phyloP scores from a whole-genome alignment of 1,139 yeast species.

The Trichomonascaceae sp. region DNA sequence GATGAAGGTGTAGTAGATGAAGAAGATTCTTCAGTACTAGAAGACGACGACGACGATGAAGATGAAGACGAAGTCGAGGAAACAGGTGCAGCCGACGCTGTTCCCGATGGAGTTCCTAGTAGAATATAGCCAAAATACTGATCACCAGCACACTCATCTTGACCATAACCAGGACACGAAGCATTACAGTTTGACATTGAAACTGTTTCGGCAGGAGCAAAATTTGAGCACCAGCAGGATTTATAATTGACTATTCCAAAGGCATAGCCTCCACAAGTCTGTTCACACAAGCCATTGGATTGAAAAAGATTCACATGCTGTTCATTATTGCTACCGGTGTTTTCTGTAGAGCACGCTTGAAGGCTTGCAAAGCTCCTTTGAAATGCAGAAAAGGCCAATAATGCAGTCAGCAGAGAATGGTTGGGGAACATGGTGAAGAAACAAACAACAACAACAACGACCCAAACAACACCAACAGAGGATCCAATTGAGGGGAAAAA shows the following conservation, averaged over 20 bases:
- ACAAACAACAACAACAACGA: neutral
- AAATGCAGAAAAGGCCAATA: neutral
- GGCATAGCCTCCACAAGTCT: conserved; percentile 47
- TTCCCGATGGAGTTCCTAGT: conserved; percentile 33
- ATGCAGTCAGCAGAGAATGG: neutral
- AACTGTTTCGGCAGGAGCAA: conserved; percentile 40
- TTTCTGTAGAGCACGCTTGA: conserved; percentile 43
- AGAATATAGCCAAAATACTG: conserved; percentile 41
- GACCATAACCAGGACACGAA: conserved; percentile 49
- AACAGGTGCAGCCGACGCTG: conserved; percentile 25
- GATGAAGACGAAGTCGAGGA: conserved; percentile 16
- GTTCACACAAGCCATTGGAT: conserved; percentile 53
- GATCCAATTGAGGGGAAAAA: neutral
- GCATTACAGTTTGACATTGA: conserved; percentile 38
- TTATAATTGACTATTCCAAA: conserved; percentile 49
- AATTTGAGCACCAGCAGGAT: conserved; percentile 58
- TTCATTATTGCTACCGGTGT: conserved; percentile 34
- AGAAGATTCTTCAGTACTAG: conserved; percentile 16
- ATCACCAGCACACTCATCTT: conserved; percentile 36
- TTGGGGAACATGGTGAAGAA: neutral
- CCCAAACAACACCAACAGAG: neutral
- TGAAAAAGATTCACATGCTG: conserved; percentile 33
- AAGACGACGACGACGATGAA: conserved; percentile 14
- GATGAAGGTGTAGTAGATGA: conserved; percentile 13
- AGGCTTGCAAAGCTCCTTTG: neutral